Evolutionary conservation across 164 flowering plant species (phyloP).

Genomic region (Vitis rupestris): DNA sequence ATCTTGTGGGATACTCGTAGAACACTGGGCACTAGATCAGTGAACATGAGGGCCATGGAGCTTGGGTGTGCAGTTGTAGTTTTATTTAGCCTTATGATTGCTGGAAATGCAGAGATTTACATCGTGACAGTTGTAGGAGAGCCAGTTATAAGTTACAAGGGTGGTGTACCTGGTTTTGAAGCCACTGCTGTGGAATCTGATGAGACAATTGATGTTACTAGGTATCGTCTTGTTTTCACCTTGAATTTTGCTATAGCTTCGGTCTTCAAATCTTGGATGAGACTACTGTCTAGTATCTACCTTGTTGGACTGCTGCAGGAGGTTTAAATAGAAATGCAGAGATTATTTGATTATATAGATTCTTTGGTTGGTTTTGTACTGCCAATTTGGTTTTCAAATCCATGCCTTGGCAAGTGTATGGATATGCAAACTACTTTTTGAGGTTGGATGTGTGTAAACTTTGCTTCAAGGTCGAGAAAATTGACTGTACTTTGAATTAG

Average conservation of each 20-base stretch:
- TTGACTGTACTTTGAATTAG: neutral
- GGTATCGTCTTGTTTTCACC: slow-evolving; percentile 35
- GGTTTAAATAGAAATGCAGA: too few species aligned
- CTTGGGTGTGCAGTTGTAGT: slow-evolving; percentile 30
- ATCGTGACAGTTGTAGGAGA: slow-evolving; percentile 86
- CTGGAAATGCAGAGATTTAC: slow-evolving; percentile 69
- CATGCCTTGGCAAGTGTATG: too few species aligned
- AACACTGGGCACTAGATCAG: slow-evolving; percentile 10
- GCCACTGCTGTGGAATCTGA: slow-evolving; percentile 87
- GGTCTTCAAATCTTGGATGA: too few species aligned
- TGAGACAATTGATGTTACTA: slow-evolving; percentile 74
- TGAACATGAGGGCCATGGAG: slow-evolving; percentile 31
- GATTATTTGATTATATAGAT: too few species aligned
- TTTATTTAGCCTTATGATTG: slow-evolving; percentile 31
- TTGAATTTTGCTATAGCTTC: neutral
- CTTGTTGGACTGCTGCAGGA: too few species aligned
- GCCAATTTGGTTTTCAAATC: too few species aligned
- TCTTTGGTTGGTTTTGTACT: too few species aligned
- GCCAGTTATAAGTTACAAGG: slow-evolving; percentile 78
- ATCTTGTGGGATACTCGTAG: slow-evolving; percentile 12
- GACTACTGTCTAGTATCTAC: too few species aligned
- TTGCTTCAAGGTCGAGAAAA: too few species aligned
- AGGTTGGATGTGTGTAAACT: too few species aligned
- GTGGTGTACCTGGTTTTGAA: slow-evolving; percentile 76
- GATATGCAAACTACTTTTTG: too few species aligned